Base-by-base conservation (phyloP, 257 asterid species). In the Rubia yunnanensis region DNA sequence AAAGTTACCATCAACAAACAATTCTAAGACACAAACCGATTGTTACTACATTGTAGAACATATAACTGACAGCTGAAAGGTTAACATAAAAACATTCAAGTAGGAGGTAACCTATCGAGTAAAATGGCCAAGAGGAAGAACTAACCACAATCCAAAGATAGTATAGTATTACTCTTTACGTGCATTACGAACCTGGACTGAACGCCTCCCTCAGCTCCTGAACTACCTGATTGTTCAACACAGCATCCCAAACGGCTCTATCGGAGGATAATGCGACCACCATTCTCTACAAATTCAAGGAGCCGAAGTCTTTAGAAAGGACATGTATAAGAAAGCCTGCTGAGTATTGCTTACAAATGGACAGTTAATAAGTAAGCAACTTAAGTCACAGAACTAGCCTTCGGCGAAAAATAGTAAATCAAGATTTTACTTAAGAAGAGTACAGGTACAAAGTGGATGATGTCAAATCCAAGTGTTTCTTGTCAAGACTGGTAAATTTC, bases 201-300 rank as follows among this genome's bases (percentile, higher is more conserved):
- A 81, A 63, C 2, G 95, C 78, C 31, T 75, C 78, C 60, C 92
- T 78, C 64, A 91, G 81, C 76, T 88, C 95, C 72, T 69, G 82
- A 35, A 91, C 95, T 4, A 56, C 83, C 68, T 86, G 83, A 68
- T 88, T 86, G 75, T 84, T 87, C 79, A 84, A 50, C 53, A 91
- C 83, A 55, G 96, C 95, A 50, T 85, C 88, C 96, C 96, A 88
- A 41, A 86, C 83, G 0, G 96, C 91, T 68, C 68, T 74, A 72
- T 88, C 96, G 7, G 96, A 84, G 30, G 96, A 88, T 26, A 86
- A 32, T 6, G 97, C 86, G n/a, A 80, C 13, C 1, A 88, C 95
- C 86, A 86, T 84, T 76, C 76, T 83, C 96, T 86, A 38, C 66
- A 53, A 62, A n/a, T 10, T 26, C 60, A 36, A 64, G 52, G 52